Evolutionary conservation across 306 rosid genomes (phyloP).

Genomic region (Medicago ruthenica): DNA sequence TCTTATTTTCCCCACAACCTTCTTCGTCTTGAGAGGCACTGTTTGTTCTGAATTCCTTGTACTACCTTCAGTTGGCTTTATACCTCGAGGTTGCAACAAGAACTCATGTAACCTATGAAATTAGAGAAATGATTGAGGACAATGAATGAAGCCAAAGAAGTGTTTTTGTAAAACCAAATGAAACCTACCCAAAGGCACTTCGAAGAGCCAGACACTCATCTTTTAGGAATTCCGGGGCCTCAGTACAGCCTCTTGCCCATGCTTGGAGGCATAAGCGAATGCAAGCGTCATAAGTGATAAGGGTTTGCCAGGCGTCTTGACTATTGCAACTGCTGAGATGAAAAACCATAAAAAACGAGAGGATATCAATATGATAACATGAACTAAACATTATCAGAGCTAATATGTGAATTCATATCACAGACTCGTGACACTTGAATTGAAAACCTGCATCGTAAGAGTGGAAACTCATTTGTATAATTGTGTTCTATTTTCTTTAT

Average conservation of each 20-base stretch:
- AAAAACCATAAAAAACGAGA: slow-evolving; percentile 39
- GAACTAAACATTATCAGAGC: neutral
- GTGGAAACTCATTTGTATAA: neutral
- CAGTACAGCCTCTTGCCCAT: slow-evolving; percentile 91
- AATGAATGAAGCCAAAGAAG: slow-evolving; percentile 26
- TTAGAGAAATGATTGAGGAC: slow-evolving; percentile 24
- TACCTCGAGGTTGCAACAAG: slow-evolving; percentile 78
- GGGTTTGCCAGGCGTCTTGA: slow-evolving; percentile 92
- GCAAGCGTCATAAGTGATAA: slow-evolving; percentile 92
- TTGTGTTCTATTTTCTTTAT: neutral
- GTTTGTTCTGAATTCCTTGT: slow-evolving; percentile 65
- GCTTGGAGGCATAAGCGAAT: slow-evolving; percentile 91
- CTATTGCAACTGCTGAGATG: slow-evolving; percentile 63
- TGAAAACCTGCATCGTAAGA: neutral
- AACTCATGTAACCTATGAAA: slow-evolving; percentile 71
- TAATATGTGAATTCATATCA: slow-evolving; percentile 22
- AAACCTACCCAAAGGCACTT: slow-evolving; percentile 87
- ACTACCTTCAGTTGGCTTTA: slow-evolving; percentile 61
- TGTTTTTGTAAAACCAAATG: slow-evolving; percentile 21
- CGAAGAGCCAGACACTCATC: slow-evolving; percentile 84
- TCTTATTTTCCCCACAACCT: slow-evolving; percentile 86
- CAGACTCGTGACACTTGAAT: neutral
- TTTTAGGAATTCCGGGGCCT: slow-evolving; percentile 85
- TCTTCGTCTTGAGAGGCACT: slow-evolving; percentile 62
- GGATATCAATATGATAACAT: slow-evolving; percentile 2